phyloP scores from a whole-genome alignment of 345 rosid genomes.

The Bruguiera parviflora region DNA sequence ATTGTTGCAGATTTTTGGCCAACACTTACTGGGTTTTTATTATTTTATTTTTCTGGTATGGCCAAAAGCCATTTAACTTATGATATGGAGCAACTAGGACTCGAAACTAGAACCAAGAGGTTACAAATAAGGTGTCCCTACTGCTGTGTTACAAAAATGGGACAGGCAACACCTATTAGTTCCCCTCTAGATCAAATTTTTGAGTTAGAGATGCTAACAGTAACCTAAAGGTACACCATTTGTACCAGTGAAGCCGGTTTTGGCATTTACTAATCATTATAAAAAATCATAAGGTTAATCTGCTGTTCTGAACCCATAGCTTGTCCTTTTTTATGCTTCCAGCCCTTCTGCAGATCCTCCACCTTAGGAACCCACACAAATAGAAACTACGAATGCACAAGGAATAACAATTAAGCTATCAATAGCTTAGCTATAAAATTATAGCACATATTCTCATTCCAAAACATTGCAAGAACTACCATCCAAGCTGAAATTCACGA shows the following conservation, averaged over 20 bases:
- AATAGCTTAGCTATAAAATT: neutral
- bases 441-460: neutral
- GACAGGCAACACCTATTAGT: too few relatives aligned
- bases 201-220: too few relatives aligned
- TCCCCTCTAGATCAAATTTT: too few relatives aligned
- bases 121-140: too few relatives aligned
- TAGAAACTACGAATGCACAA: neutral
- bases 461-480: constrained; percentile 9
- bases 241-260: neutral
- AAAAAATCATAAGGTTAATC: neutral
- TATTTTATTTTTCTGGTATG: too few relatives aligned
- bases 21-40: too few relatives aligned
- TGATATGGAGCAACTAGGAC: too few relatives aligned
- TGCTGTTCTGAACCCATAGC: neutral
- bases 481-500: constrained; percentile 28
- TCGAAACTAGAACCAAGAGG: too few relatives aligned
- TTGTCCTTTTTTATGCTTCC: neutral
- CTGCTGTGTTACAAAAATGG: too few relatives aligned
- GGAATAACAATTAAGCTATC: neutral
- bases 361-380: neutral
- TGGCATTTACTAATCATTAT: too few relatives aligned
- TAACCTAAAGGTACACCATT: neutral
- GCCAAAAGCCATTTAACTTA: too few relatives aligned
- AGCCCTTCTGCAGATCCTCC: neutral
- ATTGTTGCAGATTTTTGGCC: too few relatives aligned